Conservation (phyloP, 2,329 filamentous ascomycete genomes). For the Colletotrichum sp. region DNA sequence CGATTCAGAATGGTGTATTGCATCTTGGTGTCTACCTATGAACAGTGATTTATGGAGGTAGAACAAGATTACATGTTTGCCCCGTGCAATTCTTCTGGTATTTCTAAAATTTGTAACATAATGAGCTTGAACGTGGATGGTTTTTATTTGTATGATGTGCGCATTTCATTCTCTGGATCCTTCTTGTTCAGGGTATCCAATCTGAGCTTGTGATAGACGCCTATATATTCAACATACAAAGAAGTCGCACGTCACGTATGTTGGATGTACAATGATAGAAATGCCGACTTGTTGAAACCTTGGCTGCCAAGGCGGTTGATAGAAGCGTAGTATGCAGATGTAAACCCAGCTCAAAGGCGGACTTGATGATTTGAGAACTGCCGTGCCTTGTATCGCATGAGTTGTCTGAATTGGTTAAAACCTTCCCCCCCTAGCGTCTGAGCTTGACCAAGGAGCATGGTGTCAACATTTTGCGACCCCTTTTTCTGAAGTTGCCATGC, state of each 20-base stretch:
- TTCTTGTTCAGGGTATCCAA: not conserved
- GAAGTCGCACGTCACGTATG: not conserved
- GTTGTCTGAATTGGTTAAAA: not conserved
- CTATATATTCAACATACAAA: not conserved
- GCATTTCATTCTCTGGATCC: too few relatives aligned
- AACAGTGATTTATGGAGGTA: too few relatives aligned
- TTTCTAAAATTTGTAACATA: too few relatives aligned
- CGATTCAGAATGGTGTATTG: too few relatives aligned
- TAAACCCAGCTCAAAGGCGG: not conserved
- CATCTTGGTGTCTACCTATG: too few relatives aligned
- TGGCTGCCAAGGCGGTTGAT: not conserved
- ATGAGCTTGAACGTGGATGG: not conserved
- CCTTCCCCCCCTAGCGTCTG: not conserved
- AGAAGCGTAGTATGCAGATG: not conserved
- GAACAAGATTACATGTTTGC: not conserved
- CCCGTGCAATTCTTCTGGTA: not conserved
- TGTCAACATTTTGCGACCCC: not conserved
- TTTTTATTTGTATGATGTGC: not conserved
- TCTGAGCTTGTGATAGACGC: not conserved
- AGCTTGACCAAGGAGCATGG: not conserved
- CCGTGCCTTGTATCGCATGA: not conserved
- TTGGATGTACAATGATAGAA: too few relatives aligned
- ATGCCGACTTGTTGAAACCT: fast-evolving
- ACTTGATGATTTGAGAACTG: not conserved
- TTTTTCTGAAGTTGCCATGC: not conserved